Conservation (phyloP, 306 rosid genomes). For the Trichosanthes truncata region DNA sequence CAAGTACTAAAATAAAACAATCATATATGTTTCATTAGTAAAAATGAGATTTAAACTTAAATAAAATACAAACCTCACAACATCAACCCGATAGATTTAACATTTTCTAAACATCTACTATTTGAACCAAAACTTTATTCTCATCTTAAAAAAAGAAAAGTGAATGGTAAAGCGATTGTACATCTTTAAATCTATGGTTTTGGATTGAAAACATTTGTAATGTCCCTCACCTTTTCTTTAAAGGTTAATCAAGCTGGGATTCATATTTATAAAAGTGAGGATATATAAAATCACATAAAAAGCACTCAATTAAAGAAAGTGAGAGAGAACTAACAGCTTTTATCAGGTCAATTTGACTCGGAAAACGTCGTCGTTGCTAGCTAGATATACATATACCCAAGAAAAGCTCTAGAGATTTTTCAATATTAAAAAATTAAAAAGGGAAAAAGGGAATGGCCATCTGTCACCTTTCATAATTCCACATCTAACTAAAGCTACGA, state of each 20-base stretch:
- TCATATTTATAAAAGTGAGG: background rate
- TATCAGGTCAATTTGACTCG: background rate
- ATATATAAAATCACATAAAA: background rate
- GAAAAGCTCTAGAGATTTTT: background rate
- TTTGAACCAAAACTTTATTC: background rate
- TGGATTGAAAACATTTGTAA: background rate
- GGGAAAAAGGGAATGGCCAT: background rate
- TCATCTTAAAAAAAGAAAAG: background rate
- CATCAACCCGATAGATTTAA: too few species aligned
- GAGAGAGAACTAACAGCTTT: background rate
- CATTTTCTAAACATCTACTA: background rate
- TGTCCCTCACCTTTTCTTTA: background rate
- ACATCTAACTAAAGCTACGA: background rate
- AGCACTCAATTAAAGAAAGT: background rate
- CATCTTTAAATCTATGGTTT: constrained; percentile 2
- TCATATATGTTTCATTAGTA: too few species aligned
- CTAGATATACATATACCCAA: background rate
- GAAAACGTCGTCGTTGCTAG: background rate
- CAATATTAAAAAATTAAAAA: background rate
- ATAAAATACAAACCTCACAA: too few species aligned
- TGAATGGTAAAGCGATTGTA: background rate
- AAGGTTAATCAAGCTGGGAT: background rate
- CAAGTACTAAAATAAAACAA: too few species aligned
- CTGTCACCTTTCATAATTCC: background rate
- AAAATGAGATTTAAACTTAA: too few species aligned